A percentile compares a stretch with the other conserved stretches of the same genome.
Evolutionary conservation across 2,329 filamentous ascomycete genomes (phyloP).

Genomic region (Botryotinia narcissicola): DNA sequence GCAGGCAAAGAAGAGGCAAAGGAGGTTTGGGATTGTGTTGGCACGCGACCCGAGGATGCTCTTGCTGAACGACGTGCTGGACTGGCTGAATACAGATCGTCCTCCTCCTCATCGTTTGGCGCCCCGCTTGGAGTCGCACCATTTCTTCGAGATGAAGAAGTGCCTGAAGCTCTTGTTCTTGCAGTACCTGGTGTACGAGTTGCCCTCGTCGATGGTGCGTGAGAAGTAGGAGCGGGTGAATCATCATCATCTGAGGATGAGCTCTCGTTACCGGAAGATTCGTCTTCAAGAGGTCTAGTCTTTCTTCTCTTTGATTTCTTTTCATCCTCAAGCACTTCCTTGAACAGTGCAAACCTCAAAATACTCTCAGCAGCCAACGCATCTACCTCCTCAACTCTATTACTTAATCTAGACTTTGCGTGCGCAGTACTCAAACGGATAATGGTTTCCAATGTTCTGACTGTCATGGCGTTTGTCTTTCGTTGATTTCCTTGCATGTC

Average conservation of each 20-base stretch:
- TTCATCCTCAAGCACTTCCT: conserved; percentile 80
- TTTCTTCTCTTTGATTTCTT: conserved; percentile 82
- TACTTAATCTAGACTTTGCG: conserved; percentile 86
- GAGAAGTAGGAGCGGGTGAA: conserved; percentile 28
- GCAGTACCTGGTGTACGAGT: conserved; percentile 38
- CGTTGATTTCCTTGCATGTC: conserved; percentile 93
- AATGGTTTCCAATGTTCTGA: conserved; percentile 95
- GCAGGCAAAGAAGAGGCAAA: conserved; percentile 43
- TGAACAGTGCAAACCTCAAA: conserved; percentile 92
- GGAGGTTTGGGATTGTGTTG: conserved; percentile 39
- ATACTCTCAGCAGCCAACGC: conserved; percentile 85
- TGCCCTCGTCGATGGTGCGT: conserved; percentile 36
- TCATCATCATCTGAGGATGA: conserved; percentile 42
- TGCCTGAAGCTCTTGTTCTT: conserved; percentile 34
- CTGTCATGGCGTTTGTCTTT: conserved; percentile 91
- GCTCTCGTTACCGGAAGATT: conserved; percentile 60
- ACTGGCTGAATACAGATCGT: conserved; percentile 40
- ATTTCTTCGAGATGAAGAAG: conserved; percentile 31
- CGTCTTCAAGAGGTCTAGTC: conserved; percentile 56
- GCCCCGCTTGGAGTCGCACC: conserved; percentile 25
- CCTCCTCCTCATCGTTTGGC: conserved; percentile 42
- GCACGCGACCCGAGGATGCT: conserved; percentile 12
- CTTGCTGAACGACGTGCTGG: conserved; percentile 28
- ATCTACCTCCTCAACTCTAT: conserved; percentile 84
- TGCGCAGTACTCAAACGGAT: conserved; percentile 96